Evolutionary conservation across 306 rosid species (phyloP), one percentile per base, ranked within the genome.

Genomic region (Psophocarpus tetragonolobus): DNA sequence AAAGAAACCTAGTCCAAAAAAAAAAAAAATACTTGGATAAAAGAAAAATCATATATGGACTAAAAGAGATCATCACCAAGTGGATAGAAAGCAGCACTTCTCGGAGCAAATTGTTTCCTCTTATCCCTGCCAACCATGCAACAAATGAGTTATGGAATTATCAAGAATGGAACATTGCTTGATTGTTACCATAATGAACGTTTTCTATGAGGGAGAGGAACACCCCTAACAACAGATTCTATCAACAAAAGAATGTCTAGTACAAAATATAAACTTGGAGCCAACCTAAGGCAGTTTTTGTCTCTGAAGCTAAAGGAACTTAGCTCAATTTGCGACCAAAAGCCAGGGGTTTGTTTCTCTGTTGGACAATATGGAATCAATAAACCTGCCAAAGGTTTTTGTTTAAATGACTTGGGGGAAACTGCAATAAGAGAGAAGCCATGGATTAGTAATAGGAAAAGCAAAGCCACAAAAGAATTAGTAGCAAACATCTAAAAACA

Each of bases 251-350:
- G 26, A 68, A 5, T 44, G 30, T 8, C 50, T 13, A 71, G 64
- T 45, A 12, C 7, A 27, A 44, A 68, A 20, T 27, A 66, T 44
- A 61, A 4, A 51, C 71, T 36, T 38, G 13, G 15, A 3, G 27
- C 87, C 65, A 80, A 94, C 98, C 95, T 91, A 14, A 91, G 58
- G 86, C 84, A 95, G 80, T 87, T 92, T 68, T 87, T 95, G 4
- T 87, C 99, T 87, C 99, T 84, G 75, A 95, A 91, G 90, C 88
- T 90, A 76, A 95, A 95, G 60, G 92, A 82, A 83, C 87, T 81
- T 81, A 97, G 91, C 68, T 95, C 97, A 81, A 92, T 80, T 47
- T 85, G 88, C 18, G 96, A 95, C 99, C 99, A 95, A 63, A 91
- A 88, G 78, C 96, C 88, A 1, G 87, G 84, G 81, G 74, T 73